Evolutionary conservation across 192 early-diverging fungal genomes (phyloP).

Genomic region (Mortierella claussenii): DNA sequence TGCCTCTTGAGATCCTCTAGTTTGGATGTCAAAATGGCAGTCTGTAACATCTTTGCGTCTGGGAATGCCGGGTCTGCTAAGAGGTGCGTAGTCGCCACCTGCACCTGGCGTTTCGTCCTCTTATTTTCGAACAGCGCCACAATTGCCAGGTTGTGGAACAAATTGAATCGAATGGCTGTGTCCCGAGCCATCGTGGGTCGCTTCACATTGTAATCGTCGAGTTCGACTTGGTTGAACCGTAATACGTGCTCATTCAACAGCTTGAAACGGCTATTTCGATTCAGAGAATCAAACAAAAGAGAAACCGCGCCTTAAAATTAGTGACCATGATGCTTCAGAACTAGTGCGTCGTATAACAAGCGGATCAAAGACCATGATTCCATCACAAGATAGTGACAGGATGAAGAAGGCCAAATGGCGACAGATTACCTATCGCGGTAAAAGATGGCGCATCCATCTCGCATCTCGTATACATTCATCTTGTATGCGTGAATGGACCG

Average conservation of each 20-base stretch:
- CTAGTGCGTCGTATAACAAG: no score
- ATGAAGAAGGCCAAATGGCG: no score
- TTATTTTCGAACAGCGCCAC: slow-evolving; percentile 42
- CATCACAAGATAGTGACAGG: no score
- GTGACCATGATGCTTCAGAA: neutral
- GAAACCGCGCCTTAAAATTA: slow-evolving; percentile 3
- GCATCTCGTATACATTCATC: slow-evolving; percentile 51
- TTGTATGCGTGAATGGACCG: slow-evolving; percentile 47
- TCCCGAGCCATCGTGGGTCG: slow-evolving; percentile 46
- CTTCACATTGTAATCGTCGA: slow-evolving; percentile 36
- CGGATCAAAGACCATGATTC: no score
- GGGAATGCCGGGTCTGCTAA: slow-evolving; percentile 47
- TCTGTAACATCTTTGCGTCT: slow-evolving; percentile 50
- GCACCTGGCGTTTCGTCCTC: slow-evolving; percentile 38
- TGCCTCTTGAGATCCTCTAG: slow-evolving; percentile 37
- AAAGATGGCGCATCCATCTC: slow-evolving; percentile 52
- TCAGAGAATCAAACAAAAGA: neutral
- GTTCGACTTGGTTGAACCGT: slow-evolving; percentile 46
- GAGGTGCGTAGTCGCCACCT: slow-evolving; percentile 45
- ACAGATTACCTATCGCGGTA: slow-evolving; percentile 51
- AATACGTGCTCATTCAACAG: slow-evolving; percentile 35
- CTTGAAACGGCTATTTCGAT: slow-evolving; percentile 35
- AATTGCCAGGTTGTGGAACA: slow-evolving; percentile 47
- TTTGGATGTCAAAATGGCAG: slow-evolving; percentile 48
- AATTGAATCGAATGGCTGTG: slow-evolving; percentile 48